phyloP scores from a whole-genome alignment of 2,329 filamentous ascomycete genomes.

The Penicillium sp. region DNA sequence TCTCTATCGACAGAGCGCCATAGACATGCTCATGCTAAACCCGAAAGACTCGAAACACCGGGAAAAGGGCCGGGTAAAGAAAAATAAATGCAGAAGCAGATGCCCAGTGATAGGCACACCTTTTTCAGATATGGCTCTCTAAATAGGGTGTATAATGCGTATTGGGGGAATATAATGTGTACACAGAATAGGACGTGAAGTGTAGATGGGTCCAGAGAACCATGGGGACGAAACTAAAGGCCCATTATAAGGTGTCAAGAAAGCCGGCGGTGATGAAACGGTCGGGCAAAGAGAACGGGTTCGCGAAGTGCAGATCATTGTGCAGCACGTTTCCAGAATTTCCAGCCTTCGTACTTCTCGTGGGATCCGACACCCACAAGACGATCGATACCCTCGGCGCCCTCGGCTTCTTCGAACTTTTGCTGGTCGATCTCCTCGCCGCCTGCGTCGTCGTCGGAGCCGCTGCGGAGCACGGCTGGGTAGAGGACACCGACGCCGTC shows the following conservation, averaged over 20 bases:
- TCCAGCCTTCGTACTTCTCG: slow-evolving; percentile 74
- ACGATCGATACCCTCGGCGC: slow-evolving; percentile 77
- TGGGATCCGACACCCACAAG: slow-evolving; percentile 73
- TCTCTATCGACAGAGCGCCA: slow-evolving; percentile 9
- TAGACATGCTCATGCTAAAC: slow-evolving; percentile 12
- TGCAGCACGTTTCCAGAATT: slow-evolving; percentile 64
- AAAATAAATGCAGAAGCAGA: not conserved
- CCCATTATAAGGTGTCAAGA: not conserved
- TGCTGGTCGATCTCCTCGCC: slow-evolving; percentile 92
- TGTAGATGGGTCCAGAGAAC: not conserved
- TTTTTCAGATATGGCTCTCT: not conserved
- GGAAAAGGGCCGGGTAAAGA: slow-evolving; percentile 1
- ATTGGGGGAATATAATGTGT: slow-evolving; percentile 16
- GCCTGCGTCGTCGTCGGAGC: slow-evolving; percentile 66
- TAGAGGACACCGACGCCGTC: slow-evolving; percentile 92
- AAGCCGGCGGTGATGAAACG: not conserved
- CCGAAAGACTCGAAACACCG: not conserved
- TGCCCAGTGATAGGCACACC: not conserved
- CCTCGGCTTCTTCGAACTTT: slow-evolving; percentile 77
- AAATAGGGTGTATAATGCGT: slow-evolving; percentile 17
- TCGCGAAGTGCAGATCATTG: slow-evolving; percentile 1
- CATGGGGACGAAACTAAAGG: not conserved
- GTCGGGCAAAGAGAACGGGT: not conserved
- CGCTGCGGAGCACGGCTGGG: slow-evolving; percentile 85
- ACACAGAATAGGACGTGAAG: slow-evolving; percentile 19